Conservation (phyloP, 2,329 filamentous ascomycete genomes). For the Fusarium pseudonygamai region DNA sequence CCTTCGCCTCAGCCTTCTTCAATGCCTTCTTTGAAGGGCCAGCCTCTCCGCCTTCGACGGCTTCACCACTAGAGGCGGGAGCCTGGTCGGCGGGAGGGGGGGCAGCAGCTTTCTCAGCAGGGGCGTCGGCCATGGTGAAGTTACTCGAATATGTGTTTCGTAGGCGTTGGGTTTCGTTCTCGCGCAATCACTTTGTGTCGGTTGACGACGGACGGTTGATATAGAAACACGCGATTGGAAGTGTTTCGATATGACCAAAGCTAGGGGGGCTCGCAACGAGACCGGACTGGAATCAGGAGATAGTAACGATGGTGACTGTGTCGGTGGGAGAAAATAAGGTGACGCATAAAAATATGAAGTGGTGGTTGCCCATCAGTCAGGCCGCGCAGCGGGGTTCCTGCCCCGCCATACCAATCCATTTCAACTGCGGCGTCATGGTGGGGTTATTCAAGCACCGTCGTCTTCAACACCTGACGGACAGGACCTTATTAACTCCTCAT, state of each 20-base stretch:
- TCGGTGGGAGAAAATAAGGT: slow-evolving; percentile 34
- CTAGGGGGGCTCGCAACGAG: neutral
- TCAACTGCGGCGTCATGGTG: slow-evolving; percentile 37
- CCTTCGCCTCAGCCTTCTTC: slow-evolving; percentile 87
- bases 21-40: slow-evolving; percentile 69
- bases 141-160: neutral
- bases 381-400: slow-evolving; percentile 38
- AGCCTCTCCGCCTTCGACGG: slow-evolving; percentile 29
- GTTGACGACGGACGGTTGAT: slow-evolving; percentile 1
- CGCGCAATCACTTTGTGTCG: neutral
- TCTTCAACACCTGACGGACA: neutral
- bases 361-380: slow-evolving; percentile 25
- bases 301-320: slow-evolving; percentile 32
- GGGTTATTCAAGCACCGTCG: slow-evolving; percentile 18
- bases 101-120: slow-evolving; percentile 27
- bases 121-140: slow-evolving; percentile 36
- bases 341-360: slow-evolving; percentile 38
- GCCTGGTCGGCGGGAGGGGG: slow-evolving; percentile 30
- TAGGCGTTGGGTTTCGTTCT: slow-evolving; percentile 9
- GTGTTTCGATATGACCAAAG: slow-evolving; percentile 15
- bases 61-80: slow-evolving; percentile 14
- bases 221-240: slow-evolving; percentile 3
- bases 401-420: slow-evolving; percentile 38
- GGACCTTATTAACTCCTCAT: neutral
- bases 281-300: slow-evolving; percentile 31